Conservation (phyloP, 129 eudicot genomes). For the Lonicera japonica region DNA sequence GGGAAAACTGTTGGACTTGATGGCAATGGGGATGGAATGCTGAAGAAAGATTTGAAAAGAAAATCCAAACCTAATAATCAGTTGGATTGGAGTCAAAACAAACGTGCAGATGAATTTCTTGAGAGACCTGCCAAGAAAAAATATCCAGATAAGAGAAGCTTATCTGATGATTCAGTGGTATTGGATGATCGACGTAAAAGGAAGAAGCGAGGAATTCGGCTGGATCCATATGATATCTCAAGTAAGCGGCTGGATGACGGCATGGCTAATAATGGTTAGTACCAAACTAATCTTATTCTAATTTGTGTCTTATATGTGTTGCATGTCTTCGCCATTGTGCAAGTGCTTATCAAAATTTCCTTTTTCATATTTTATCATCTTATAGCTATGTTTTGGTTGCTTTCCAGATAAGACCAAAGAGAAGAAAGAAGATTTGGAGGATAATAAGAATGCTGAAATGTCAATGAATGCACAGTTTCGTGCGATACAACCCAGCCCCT, state of each 20-base stretch:
- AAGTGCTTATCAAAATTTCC: too few relatives aligned
- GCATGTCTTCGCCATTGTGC: too few relatives aligned
- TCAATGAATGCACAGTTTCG: conserved; percentile 91
- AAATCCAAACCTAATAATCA: conserved; percentile 15
- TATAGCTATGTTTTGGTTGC: conserved; percentile 5
- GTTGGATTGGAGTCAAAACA: conserved; percentile 5
- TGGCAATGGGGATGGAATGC: conserved; percentile 12
- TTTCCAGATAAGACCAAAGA: conserved; percentile 33
- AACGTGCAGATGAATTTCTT: conserved; percentile 13
- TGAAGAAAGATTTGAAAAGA: conserved; percentile 18
- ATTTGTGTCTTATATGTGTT: too few relatives aligned
- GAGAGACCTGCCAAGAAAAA: conserved; percentile 28
- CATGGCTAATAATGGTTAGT: conserved; percentile 50
- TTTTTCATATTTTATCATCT: neutral
- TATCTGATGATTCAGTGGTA: conserved; percentile 21
- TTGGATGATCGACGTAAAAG: conserved; percentile 43
- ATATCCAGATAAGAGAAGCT: conserved; percentile 28
- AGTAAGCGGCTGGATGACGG: conserved; percentile 74
- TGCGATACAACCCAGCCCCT: conserved; percentile 75
- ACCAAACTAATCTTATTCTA: neutral
- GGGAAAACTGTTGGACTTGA: conserved; percentile 11
- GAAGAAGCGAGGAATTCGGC: conserved; percentile 49
- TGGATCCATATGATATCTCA: conserved; percentile 62
- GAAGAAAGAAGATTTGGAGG: conserved; percentile 43
- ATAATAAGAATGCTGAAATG: conserved; percentile 39